Percentiles rank a stretch among this genome's conserved stretches.
Conservation (phyloP, 768 basidiomycete genomes). For the Leccinum pellstonianum region DNA sequence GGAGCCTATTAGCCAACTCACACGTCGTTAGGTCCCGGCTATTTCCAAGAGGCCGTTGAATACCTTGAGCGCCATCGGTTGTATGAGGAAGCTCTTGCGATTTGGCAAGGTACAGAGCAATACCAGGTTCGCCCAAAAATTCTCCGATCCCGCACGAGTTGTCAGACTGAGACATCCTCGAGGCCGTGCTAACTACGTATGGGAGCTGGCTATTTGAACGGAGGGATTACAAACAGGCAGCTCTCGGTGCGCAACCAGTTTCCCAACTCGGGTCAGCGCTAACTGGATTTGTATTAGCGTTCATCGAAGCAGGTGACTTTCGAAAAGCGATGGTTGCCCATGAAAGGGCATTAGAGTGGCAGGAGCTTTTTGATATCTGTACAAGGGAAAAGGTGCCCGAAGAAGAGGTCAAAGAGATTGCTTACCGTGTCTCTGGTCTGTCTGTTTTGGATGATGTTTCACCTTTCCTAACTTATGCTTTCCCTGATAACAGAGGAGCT, state of each 20-base stretch:
- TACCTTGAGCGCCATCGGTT: conserved; percentile 81
- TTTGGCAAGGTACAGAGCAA: conserved; percentile 68
- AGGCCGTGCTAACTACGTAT: conserved; percentile 73
- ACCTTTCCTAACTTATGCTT: conserved; percentile 4
- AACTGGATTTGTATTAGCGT: conserved; percentile 48
- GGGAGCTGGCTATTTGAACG: conserved; percentile 87
- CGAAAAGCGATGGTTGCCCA: conserved; percentile 83
- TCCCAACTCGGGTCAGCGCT: background rate
- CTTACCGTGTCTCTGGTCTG: conserved; percentile 78
- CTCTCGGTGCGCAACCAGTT: conserved; percentile 53
- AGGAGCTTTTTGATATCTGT: conserved; percentile 85
- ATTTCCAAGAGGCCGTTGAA: conserved; percentile 75
- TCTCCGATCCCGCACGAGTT: background rate
- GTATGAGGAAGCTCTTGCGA: conserved; percentile 66
- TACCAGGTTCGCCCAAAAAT: conserved; percentile 50
- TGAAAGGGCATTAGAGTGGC: conserved; percentile 88
- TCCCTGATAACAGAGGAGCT: conserved; percentile 70
- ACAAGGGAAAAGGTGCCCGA: conserved; percentile 44
- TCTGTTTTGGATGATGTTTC: conserved; percentile 6
- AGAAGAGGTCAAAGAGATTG: conserved; percentile 63
- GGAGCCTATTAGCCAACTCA: conserved; percentile 4
- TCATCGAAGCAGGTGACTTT: conserved; percentile 60
- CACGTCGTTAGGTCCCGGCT: conserved; percentile 49
- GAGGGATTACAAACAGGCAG: conserved; percentile 81
- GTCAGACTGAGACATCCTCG: conserved; percentile 12